Evolutionary conservation across 306 rosid species (phyloP), one percentile per base, ranked within the genome.

Genomic region (Castanea crenata): DNA sequence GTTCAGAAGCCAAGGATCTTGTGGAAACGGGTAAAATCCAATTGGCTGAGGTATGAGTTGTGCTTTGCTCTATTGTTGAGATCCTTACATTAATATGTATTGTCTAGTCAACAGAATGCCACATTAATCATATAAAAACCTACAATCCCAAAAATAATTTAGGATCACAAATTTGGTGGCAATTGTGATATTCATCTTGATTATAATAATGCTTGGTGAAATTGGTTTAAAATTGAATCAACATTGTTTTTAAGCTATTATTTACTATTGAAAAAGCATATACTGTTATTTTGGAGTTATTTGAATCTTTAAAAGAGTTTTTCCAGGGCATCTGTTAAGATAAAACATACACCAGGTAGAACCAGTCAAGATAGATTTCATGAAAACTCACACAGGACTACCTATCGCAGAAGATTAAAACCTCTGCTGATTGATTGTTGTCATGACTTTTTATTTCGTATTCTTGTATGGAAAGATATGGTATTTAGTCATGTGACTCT

Each of bases 1-100:
- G 97, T 84, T 90, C 94, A 62, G 99, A 95, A 90, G 99, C 99
- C 71, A 95, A 95, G 88, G 97, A 95, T 35, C 97, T 95, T 61
- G 90, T 93, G 75, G 99, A 95, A 89, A 91, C 96, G 3, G 99
- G 99, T 64, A 95, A 95, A 83, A 87, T 91, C 79, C 94, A 93
- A 82, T 83, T 95, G 87, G 98, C 99, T 55, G 99, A 95, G 99
- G 99, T 95, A 59, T 76, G 82, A 55, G 35, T 41, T 54, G 0
- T 57, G 69, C 65, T 76, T 55, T 79, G 65, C 78, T 69, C 35
- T 46, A 38, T 76, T 76, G 19, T 55, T 62, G 4, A 34, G 29
- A 46, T 71, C 58, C 31, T 34, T 20, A 14, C 11, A 34, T n/a
- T 15, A 38, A 68, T 21, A 10, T 21, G 10, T 5, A 6, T 32